Evolutionary conservation across 352 stramenopile species (phyloP).

Genomic region (Pythium grandisporangium): DNA sequence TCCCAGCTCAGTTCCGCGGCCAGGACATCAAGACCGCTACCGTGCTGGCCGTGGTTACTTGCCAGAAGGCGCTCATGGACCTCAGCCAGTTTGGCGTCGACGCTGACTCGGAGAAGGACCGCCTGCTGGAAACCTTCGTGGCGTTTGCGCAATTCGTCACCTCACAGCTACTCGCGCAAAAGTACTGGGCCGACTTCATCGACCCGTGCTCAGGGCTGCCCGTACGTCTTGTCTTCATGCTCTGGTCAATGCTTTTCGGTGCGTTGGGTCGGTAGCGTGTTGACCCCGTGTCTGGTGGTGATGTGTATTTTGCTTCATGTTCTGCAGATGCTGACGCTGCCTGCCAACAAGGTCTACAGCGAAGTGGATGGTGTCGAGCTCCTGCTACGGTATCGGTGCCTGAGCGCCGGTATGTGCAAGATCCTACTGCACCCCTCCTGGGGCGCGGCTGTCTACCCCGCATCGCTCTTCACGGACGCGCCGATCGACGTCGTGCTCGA

Average conservation of each 20-base stretch:
- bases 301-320: too few species aligned
- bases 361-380: conserved; percentile 94
- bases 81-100: conserved; percentile 91
- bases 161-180: conserved; percentile 52
- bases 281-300: background rate
- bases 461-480: conserved; percentile 93
- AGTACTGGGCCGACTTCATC: conserved; percentile 96
- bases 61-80: conserved; percentile 91
- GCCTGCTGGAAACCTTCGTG: conserved; percentile 93
- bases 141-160: conserved; percentile 87
- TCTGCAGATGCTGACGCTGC: conserved; percentile 83
- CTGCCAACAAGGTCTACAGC: conserved; percentile 93
- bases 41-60: conserved; percentile 90
- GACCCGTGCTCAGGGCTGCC: conserved; percentile 95
- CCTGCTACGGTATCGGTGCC: conserved; percentile 71
- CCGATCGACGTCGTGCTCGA: conserved; percentile 74
- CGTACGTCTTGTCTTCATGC: conserved; percentile 20
- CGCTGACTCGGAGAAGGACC: conserved; percentile 93
- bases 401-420: conserved; percentile 93
- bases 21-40: conserved; percentile 19
- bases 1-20: conserved; percentile 42
- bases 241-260: background rate
- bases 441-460: conserved; percentile 94
- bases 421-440: conserved; percentile 94
- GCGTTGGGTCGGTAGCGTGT: background rate